Base-by-base conservation (phyloP, 257 asterid genomes). In the Solanum medicagineum region DNA sequence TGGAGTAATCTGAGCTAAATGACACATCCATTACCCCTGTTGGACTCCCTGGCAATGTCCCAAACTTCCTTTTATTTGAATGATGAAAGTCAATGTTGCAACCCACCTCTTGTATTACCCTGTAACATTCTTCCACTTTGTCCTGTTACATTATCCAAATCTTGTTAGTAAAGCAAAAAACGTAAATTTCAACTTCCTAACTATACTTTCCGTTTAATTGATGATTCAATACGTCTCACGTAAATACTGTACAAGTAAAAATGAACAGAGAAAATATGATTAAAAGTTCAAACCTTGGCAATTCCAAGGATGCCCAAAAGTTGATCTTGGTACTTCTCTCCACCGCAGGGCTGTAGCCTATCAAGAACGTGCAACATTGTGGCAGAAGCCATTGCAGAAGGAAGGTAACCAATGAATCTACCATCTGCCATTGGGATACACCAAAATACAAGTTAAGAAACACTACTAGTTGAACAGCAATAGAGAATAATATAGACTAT, bases 341-440 rank as follows among this genome's bases (percentile, higher is more conserved):
- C 92, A 88, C 90, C 85, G 47, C 88, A 85, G 86, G 99, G 95
- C 85, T 90, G 89, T 2, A 92, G 73, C 60, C 91, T 90, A 89
- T 86, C 89, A 29, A 94, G 84, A 51, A 92, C 96, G 80, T 90
- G 91, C 91, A 91, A 87, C 94, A 96, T 92, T 89, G 90, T 91
- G 26, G 98, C 98, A 69, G 96, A 92, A 60, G 99, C 98, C 92
- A 94, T 71, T 73, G 94, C 93, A 84, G 99, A 96, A 32, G 98
- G 98, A 83, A 86, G 90, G 88, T 83, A 91, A 36, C 87, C 53
- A 90, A 87, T 90, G 86, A 93, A 92, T 91, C 98, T 90, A 86
- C 90, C 89, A 80, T 96, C 99, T 96, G 93, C 62, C 84, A 62
- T 20, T 32, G 66, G 32, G 56, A 68, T 81, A 42, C 20, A 85